A percentile compares a stretch with the other conserved stretches of the same genome.
Evolutionary conservation across 2,329 filamentous ascomycete genomes (phyloP).

Genomic region (Pseudopithomyces maydicus): DNA sequence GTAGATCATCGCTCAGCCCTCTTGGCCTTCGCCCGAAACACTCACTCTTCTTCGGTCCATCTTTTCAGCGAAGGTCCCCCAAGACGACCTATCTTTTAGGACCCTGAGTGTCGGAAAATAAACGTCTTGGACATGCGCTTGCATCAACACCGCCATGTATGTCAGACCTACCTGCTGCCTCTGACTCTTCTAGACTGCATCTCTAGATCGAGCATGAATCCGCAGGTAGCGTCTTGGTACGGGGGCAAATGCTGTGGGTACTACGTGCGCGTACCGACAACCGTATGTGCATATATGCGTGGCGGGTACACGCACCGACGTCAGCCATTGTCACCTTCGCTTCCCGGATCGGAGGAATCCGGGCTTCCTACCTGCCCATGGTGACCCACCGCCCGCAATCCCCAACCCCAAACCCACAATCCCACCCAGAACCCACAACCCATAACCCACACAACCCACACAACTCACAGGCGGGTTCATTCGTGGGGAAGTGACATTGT

Average conservation of each 20-base stretch:
- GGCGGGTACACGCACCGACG: background rate
- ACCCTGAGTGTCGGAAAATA: constrained; percentile 6
- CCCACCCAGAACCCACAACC: no score
- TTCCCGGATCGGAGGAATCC: background rate
- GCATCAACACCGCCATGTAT: background rate
- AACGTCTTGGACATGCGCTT: background rate
- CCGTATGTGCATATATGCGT: no score
- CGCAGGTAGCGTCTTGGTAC: background rate
- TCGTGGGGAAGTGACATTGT: background rate
- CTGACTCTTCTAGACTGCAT: background rate
- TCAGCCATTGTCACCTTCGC: background rate
- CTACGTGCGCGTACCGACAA: background rate
- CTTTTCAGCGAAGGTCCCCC: background rate
- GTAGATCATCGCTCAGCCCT: constrained; percentile 2
- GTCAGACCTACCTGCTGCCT: background rate
- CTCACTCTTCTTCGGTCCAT: background rate
- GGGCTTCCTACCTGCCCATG: background rate
- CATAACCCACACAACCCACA: no score
- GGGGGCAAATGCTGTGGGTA: background rate
- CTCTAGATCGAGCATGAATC: background rate
- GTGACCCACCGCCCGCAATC: no score
- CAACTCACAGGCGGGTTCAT: background rate
- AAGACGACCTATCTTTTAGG: background rate
- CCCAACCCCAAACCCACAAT: no score
- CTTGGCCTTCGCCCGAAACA: background rate